Conservation (phyloP, 1,284 basidiomycete genomes). For the Cystobasidium sp. region DNA sequence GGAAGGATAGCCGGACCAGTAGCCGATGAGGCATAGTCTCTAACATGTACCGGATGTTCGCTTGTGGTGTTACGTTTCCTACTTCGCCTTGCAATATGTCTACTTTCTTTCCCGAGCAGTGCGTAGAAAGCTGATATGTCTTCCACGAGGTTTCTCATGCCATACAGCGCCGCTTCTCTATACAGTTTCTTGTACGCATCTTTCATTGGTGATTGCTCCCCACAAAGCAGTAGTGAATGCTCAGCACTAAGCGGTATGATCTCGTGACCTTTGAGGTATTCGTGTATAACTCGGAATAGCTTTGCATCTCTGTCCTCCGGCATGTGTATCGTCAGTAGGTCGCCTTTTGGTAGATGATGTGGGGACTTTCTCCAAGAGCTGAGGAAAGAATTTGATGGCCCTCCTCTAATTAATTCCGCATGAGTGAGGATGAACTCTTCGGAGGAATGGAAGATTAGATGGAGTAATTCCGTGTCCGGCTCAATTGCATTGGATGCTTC, state of each 20-base stretch:
- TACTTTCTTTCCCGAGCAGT: too few species aligned
- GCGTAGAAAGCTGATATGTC: too few species aligned
- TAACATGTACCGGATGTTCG: too few species aligned
- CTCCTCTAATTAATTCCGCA: neutral
- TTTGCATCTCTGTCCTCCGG: constrained; percentile 1
- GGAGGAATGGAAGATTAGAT: neutral
- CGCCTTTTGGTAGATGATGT: neutral
- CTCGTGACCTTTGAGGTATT: neutral
- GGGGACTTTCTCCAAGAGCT: neutral
- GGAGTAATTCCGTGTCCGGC: neutral
- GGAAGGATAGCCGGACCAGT: too few species aligned
- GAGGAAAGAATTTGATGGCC: constrained; percentile 2
- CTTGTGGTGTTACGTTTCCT: too few species aligned
- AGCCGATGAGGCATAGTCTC: too few species aligned
- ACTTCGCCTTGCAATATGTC: too few species aligned
- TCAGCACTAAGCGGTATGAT: constrained; percentile 8
- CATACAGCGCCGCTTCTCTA: constrained; percentile 2
- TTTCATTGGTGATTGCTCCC: neutral
- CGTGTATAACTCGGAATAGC: constrained; percentile 22
- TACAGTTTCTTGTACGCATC: constrained; percentile 1
- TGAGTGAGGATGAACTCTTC: constrained; percentile 6
- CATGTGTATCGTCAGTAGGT: constrained; percentile 7
- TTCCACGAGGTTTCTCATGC: too few species aligned
- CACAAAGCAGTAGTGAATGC: neutral
- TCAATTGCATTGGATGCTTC: neutral